Conservation (phyloP, 2,329 filamentous ascomycete genomes). For the Alternaria postmessia region DNA sequence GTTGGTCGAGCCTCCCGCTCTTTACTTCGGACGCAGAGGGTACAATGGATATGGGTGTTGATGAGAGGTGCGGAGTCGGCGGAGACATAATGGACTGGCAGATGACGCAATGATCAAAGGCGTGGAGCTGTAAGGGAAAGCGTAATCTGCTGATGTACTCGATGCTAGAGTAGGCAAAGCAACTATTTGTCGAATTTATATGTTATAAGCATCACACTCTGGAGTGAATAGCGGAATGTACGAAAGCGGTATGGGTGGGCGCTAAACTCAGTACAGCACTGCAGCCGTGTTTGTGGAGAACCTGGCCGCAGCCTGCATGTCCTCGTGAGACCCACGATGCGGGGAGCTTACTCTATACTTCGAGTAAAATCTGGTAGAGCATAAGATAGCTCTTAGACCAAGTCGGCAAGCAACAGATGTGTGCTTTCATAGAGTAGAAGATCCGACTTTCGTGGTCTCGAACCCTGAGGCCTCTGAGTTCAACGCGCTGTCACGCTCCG, state of each 20-base stretch:
- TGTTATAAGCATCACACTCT: not conserved
- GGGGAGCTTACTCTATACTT: slow-evolving; percentile 7
- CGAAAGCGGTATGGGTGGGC: slow-evolving; percentile 14
- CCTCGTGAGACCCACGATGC: slow-evolving; percentile 3
- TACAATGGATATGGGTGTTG: slow-evolving; percentile 44
- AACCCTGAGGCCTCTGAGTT: not conserved
- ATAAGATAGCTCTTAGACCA: not conserved
- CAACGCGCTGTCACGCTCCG: not conserved
- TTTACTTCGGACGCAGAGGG: slow-evolving; percentile 56
- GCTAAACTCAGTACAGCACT: slow-evolving; percentile 23
- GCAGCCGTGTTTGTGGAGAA: slow-evolving; percentile 17
- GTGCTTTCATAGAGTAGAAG: slow-evolving; percentile 2
- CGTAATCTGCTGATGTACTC: not conserved
- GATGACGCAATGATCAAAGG: not conserved
- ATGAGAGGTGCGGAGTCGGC: slow-evolving; percentile 22
- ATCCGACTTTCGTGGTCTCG: not conserved
- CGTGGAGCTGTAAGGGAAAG: not conserved
- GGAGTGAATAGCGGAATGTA: slow-evolving; percentile 11
- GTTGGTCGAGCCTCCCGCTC: slow-evolving; percentile 50
- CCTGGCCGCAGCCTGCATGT: not conserved
- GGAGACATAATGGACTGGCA: slow-evolving; percentile 19
- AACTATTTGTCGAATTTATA: slow-evolving; percentile 10
- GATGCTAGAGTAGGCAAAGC: not conserved
- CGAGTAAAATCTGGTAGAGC: not conserved
- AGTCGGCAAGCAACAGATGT: not conserved